phyloP scores from a whole-genome alignment of 768 basidiomycete genomes.

The Tephrocybe sp. region DNA sequence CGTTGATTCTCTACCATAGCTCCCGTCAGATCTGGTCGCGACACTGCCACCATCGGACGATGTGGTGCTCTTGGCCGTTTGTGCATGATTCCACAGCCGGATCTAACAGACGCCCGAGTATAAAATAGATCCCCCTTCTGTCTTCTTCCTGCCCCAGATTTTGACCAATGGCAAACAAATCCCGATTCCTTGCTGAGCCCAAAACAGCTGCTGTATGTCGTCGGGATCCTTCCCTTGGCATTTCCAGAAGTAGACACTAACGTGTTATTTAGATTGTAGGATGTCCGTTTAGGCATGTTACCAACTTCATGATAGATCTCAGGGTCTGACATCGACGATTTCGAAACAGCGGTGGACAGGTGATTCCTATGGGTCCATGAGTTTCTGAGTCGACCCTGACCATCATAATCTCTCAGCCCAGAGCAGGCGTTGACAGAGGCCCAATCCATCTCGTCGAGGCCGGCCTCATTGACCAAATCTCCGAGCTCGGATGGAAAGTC shows the following conservation, averaged over 20 bases:
- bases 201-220: conserved; percentile 76
- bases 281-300: conserved; percentile 88
- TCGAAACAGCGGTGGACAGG: conserved; percentile 62
- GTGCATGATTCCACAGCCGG: not conserved
- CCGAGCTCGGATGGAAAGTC: conserved; percentile 84
- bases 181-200: conserved; percentile 60
- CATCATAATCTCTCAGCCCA: conserved; percentile 47
- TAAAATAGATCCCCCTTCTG: not conserved
- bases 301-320: conserved; percentile 1
- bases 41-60: not conserved
- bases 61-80: not conserved
- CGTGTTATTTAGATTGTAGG: conserved; percentile 70
- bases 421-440: conserved; percentile 80
- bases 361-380: too few relatives aligned
- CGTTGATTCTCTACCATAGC: not conserved
- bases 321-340: not conserved
- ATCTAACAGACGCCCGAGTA: conserved; percentile 3
- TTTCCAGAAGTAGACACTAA: conserved; percentile 8
- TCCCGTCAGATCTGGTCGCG: not conserved
- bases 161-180: conserved; percentile 32
- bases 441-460: conserved; percentile 89
- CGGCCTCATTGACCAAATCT: conserved; percentile 77
- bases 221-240: not conserved
- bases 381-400: conserved; percentile 10
- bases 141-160: not conserved